phyloP scores from a whole-genome alignment of 257 asterid species.

The Solanum habrochaites region DNA sequence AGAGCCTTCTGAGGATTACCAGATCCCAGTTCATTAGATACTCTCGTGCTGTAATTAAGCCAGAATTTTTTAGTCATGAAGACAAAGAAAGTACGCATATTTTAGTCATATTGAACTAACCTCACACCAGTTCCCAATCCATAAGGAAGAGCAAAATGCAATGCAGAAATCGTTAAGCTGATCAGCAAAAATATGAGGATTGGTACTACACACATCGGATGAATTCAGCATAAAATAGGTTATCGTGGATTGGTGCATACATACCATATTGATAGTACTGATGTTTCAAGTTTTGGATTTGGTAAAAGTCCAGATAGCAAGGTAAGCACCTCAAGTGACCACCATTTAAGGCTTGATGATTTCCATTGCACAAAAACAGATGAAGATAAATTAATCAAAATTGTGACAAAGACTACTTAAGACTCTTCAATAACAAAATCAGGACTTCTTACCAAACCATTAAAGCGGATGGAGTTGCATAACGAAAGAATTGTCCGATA shows the following conservation, averaged over 20 bases:
- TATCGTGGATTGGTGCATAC: not conserved
- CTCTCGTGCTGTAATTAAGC: conserved; percentile 29
- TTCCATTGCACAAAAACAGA: not conserved
- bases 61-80: not conserved
- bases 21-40: conserved; percentile 57
- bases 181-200: not conserved
- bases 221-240: not conserved
- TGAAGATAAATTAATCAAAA: not conserved
- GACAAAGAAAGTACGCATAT: not conserved
- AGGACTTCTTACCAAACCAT: conserved; percentile 49
- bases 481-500: conserved; percentile 29
- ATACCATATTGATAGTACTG: conserved; percentile 59
- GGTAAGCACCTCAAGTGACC: conserved; percentile 50
- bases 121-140: conserved; percentile 56
- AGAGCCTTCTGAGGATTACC: conserved; percentile 40
- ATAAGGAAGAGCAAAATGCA: conserved; percentile 41
- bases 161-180: conserved; percentile 42
- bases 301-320: conserved; percentile 53
- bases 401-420: not conserved
- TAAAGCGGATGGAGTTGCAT: conserved; percentile 50
- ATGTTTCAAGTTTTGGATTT: conserved; percentile 57
- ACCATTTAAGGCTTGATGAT: conserved; percentile 51
- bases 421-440: not conserved
- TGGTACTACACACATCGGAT: not conserved
- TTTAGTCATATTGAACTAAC: conserved; percentile 5